Conservation (phyloP, 208 protist species). For the Eutreptiella sp. region DNA sequence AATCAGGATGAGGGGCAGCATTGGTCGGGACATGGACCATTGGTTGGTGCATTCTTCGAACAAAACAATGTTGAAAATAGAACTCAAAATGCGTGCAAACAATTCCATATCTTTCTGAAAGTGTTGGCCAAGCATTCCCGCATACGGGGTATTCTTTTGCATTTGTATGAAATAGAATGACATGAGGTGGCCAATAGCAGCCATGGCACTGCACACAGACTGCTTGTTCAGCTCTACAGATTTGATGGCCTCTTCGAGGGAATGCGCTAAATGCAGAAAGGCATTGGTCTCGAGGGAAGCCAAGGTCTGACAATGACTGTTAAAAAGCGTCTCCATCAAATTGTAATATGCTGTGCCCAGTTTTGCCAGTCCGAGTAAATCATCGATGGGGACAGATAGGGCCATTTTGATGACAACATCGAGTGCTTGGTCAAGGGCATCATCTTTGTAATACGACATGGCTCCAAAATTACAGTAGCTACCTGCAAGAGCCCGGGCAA, state of each 20-base stretch:
- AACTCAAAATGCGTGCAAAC: constrained; percentile 30
- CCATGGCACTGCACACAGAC: constrained; percentile 8
- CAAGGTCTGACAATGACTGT: constrained; percentile 35
- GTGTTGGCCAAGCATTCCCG: constrained; percentile 21
- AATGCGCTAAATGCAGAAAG: constrained; percentile 36
- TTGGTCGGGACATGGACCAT: constrained; percentile 38
- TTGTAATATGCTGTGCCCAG: constrained; percentile 36
- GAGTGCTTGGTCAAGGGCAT: constrained; percentile 39
- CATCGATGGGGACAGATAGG: constrained; percentile 20
- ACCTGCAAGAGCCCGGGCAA: constrained; percentile 44
- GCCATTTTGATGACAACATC: constrained; percentile 42
- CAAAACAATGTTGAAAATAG: constrained; percentile 40
- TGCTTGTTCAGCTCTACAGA: constrained; percentile 24
- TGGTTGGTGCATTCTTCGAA: constrained; percentile 45
- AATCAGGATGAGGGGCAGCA: constrained; percentile 41
- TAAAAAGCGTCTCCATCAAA: constrained; percentile 43
- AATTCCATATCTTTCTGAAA: constrained; percentile 22
- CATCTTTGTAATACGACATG: constrained; percentile 57
- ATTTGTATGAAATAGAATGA: constrained; percentile 33
- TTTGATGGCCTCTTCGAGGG: constrained; percentile 38
- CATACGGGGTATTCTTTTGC: neutral
- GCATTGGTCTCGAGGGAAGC: constrained; percentile 38
- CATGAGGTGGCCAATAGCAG: constrained; percentile 14
- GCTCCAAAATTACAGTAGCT: constrained; percentile 68
- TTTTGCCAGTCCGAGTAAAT: constrained; percentile 45